phyloP scores from a whole-genome alignment of 2,329 filamentous ascomycete species.

The Hymenotorrendiella dingleyae region DNA sequence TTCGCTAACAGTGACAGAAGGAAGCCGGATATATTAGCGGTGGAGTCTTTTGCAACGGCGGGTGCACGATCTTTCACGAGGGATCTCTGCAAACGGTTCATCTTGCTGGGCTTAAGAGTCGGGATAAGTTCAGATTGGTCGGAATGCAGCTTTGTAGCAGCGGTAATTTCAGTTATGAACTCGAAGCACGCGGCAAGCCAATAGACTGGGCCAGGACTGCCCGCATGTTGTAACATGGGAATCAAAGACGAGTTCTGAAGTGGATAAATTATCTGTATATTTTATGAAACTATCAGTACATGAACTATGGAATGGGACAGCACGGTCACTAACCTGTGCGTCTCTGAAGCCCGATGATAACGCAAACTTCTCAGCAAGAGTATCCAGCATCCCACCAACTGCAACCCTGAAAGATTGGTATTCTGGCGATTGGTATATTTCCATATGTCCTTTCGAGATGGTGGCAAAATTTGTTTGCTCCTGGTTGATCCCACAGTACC shows the following conservation, averaged over 20 bases:
- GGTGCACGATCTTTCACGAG: constrained; percentile 48
- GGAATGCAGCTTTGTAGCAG: constrained; percentile 37
- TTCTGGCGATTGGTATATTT: constrained; percentile 21
- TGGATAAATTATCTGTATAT: constrained; percentile 49
- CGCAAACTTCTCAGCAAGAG: constrained; percentile 19
- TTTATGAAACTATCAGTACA: constrained; percentile 31
- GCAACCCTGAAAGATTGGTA: constrained; percentile 20
- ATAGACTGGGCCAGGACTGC: constrained; percentile 30
- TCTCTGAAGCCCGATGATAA: constrained; percentile 30
- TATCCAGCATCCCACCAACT: constrained; percentile 21
- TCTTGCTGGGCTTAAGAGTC: constrained; percentile 42
- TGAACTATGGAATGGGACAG: constrained; percentile 17
- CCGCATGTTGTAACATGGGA: constrained; percentile 37
- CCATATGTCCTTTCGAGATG: constrained; percentile 15
- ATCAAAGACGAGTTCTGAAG: constrained; percentile 52
- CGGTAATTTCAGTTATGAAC: constrained; percentile 39
- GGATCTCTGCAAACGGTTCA: constrained; percentile 58
- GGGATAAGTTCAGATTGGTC: constrained; percentile 37
- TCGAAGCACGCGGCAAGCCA: constrained; percentile 52
- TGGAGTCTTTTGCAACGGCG: constrained; percentile 55
- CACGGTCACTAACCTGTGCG: constrained; percentile 39
- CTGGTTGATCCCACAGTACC: constrained; percentile 16
- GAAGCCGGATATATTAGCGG: constrained; percentile 47
- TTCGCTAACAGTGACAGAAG: constrained; percentile 38
- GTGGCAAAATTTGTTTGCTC: neutral